phyloP scores from a whole-genome alignment of 805 yeast species.

The Kodamaea kakaduensis region DNA sequence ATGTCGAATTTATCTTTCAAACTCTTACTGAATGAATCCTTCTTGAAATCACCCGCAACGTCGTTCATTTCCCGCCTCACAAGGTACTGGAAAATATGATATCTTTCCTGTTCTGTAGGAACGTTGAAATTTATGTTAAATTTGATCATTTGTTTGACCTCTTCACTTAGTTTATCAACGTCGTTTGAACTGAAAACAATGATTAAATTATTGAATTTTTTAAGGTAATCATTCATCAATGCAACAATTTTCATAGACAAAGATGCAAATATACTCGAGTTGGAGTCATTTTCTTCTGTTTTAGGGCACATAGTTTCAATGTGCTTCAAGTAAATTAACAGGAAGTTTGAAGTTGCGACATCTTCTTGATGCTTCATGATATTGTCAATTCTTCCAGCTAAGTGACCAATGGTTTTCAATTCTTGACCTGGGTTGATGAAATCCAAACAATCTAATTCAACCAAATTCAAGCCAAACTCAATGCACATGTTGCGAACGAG shows the following conservation, averaged over 20 bases:
- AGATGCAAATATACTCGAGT: slow-evolving; percentile 37
- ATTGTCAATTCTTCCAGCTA: slow-evolving; percentile 73
- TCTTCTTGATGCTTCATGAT: slow-evolving; percentile 37
- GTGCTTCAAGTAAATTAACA: slow-evolving; percentile 62
- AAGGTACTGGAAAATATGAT: slow-evolving; percentile 53
- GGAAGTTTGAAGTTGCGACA: slow-evolving; percentile 15
- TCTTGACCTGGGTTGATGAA: slow-evolving; percentile 67
- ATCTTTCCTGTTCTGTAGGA: slow-evolving; percentile 75
- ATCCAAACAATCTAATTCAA: slow-evolving; percentile 68
- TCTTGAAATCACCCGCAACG: background rate
- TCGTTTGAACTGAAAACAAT: slow-evolving; percentile 66
- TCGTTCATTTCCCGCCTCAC: slow-evolving; percentile 24
- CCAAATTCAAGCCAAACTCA: slow-evolving; percentile 60
- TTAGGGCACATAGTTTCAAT: slow-evolving; percentile 71
- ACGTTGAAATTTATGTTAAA: slow-evolving; percentile 76
- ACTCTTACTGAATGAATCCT: background rate
- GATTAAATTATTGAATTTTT: slow-evolving; percentile 41
- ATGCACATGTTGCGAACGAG: slow-evolving; percentile 52
- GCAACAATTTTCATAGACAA: slow-evolving; percentile 54
- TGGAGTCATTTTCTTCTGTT: slow-evolving; percentile 54
- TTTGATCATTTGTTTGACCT: slow-evolving; percentile 62
- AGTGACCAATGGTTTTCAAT: slow-evolving; percentile 70
- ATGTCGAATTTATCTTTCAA: slow-evolving; percentile 16
- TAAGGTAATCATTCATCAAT: slow-evolving; percentile 51
- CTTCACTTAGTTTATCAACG: slow-evolving; percentile 62